These are phyloP conservation scores for Candida insectorum DNA, from an alignment of 805 yeast species.

Conservation along the genomic window DNA sequence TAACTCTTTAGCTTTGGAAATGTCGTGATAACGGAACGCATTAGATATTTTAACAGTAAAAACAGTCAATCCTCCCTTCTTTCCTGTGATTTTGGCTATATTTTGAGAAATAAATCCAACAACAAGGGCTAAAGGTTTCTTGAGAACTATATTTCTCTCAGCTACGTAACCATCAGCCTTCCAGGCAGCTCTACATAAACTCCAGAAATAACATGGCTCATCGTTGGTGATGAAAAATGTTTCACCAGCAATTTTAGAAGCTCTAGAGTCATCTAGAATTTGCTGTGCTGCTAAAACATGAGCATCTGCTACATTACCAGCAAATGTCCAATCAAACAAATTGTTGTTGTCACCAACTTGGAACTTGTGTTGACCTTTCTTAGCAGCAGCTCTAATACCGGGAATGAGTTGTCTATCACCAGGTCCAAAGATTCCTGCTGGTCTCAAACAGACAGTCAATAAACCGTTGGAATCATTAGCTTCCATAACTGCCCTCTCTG, in stretches of 20 bases:
- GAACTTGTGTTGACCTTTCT: constrained; percentile 81
- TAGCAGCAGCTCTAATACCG: constrained; percentile 79
- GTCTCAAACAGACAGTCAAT: constrained; percentile 83
- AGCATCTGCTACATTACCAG: constrained; percentile 97
- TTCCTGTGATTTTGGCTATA: constrained; percentile 65
- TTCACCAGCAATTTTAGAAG: constrained; percentile 68
- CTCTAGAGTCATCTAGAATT: constrained; percentile 46
- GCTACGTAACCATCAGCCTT: constrained; percentile 90
- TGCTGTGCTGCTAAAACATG: constrained; percentile 90
- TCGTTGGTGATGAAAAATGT: constrained; percentile 90
- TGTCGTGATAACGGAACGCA: constrained; percentile 91
- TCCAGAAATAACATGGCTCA: constrained; percentile 94
- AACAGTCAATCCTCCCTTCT: constrained; percentile 93
- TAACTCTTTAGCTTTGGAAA: constrained; percentile 74
- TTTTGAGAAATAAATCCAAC: constrained; percentile 81
- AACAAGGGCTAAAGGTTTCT: constrained; percentile 70
- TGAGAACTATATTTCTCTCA: constrained; percentile 61
- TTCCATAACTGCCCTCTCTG: constrained; percentile 75
- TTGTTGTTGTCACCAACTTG: constrained; percentile 95
- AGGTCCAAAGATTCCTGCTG: constrained; percentile 98
- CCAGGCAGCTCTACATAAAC: constrained; percentile 95
- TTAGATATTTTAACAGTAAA: constrained; percentile 91
- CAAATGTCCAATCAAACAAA: constrained; percentile 94
- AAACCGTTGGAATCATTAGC: constrained; percentile 62
- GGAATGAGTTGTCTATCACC: constrained; percentile 98